Percentiles rank a stretch among this genome's conserved stretches.
Evolutionary conservation across 164 flowering plant species (phyloP).

Genomic region (Kingdonia uniflora): DNA sequence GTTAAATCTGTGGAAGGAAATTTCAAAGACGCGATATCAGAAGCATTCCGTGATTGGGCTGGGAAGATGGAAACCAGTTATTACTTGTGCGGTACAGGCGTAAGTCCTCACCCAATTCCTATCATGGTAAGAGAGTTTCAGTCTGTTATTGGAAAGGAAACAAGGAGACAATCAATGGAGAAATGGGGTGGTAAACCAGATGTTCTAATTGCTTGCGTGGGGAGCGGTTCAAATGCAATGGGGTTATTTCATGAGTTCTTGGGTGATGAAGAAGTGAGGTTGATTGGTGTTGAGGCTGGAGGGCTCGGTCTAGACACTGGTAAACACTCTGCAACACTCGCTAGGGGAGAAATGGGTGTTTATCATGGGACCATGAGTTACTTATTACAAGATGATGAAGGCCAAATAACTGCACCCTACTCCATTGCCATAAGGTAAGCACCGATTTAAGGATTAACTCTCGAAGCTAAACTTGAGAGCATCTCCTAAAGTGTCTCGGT

Average conservation of each 20-base stretch:
- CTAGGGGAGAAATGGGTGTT: not conserved
- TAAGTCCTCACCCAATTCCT: not conserved
- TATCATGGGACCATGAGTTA: conserved; percentile 7
- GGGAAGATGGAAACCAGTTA: not conserved
- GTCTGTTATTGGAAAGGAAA: not conserved
- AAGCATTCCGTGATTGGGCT: not conserved
- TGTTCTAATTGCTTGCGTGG: not conserved
- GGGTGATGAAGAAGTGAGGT: not conserved
- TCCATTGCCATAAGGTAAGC: conserved; percentile 8
- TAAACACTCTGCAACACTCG: not conserved
- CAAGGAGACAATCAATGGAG: not conserved
- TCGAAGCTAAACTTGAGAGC: no score
- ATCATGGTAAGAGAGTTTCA: not conserved
- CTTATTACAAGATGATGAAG: conserved; percentile 6
- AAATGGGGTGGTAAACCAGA: not conserved
- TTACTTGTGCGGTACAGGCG: not conserved
- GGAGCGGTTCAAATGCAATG: not conserved
- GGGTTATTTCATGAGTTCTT: not conserved
- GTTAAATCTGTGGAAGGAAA: not conserved
- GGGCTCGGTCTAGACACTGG: not conserved
- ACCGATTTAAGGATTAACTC: no score
- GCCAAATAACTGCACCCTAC: conserved; percentile 6
- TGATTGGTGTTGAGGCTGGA: not conserved
- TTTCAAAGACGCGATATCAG: not conserved
- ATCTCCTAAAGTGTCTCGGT: no score